Conservation (phyloP, 805 yeast genomes). For the Pichia insulana region DNA sequence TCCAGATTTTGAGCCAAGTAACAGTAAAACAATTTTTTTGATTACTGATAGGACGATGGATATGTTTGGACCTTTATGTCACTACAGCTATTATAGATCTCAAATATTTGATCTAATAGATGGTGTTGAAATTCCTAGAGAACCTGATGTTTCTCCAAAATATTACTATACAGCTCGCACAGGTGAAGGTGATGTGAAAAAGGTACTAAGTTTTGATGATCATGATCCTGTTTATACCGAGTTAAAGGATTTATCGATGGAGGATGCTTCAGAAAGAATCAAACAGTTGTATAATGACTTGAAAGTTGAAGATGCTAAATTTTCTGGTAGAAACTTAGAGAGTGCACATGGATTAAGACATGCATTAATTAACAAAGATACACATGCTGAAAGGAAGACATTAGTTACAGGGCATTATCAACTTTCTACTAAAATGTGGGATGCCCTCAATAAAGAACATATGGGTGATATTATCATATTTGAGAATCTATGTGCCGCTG, state of each 20-base stretch:
- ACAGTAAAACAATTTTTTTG: conserved; percentile 48
- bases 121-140: conserved; percentile 17
- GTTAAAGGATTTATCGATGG: conserved; percentile 21
- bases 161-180: conserved; percentile 23
- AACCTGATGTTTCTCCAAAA: conserved; percentile 20
- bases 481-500: conserved; percentile 75
- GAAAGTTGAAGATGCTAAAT: conserved; percentile 19
- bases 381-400: conserved; percentile 18
- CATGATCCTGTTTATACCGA: conserved; percentile 21
- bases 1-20: conserved; percentile 52
- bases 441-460: conserved; percentile 36
- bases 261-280: conserved; percentile 19
- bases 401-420: conserved; percentile 24
- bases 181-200: conserved; percentile 21
- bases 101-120: conserved; percentile 68
- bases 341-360: conserved; percentile 23
- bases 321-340: conserved; percentile 16
- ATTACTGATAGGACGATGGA: conserved; percentile 82
- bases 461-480: conserved; percentile 59
- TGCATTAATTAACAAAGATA: conserved; percentile 22
- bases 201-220: conserved; percentile 19
- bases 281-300: conserved; percentile 16
- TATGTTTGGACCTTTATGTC: conserved; percentile 72
- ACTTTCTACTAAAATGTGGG: conserved; percentile 48
- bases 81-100: conserved; percentile 87